phyloP scores from a whole-genome alignment of 371 early-diverging fungal species.

The Actinomortierella ambigua region DNA sequence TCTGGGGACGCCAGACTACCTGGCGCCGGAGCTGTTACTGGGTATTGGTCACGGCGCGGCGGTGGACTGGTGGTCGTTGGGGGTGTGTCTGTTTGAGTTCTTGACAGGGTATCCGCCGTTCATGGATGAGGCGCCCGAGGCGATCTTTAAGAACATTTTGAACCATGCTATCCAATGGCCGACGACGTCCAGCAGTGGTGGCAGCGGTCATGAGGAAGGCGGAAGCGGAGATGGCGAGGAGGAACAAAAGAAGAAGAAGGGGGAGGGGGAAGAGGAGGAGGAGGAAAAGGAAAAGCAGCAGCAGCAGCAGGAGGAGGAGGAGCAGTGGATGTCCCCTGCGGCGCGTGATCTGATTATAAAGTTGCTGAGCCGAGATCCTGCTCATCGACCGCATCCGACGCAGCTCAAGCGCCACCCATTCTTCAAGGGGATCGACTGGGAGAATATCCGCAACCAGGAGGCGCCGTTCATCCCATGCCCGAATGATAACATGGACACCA shows the following conservation, averaged over 20 bases:
- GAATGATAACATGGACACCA: constrained; percentile 73
- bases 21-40: constrained; percentile 91
- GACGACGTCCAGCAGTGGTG: too few relatives aligned
- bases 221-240: too few relatives aligned
- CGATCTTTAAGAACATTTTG: constrained; percentile 86
- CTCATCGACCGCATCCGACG: constrained; percentile 58
- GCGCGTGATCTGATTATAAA: constrained; percentile 72
- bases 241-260: too few relatives aligned
- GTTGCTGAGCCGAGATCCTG: constrained; percentile 77
- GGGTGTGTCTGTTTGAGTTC: constrained; percentile 91
- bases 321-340: constrained; percentile 58
- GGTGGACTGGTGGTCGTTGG: constrained; percentile 97
- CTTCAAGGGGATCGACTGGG: constrained; percentile 79
- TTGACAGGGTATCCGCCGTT: constrained; percentile 89
- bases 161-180: constrained; percentile 73
- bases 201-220: too few relatives aligned
- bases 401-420: constrained; percentile 77
- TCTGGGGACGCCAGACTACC: constrained; percentile 96
- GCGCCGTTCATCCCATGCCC: constrained; percentile 84
- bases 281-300: too few relatives aligned
- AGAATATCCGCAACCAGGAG: constrained; percentile 62
- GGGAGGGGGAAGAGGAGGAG: too few relatives aligned
- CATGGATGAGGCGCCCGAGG: constrained; percentile 79
- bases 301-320: constrained; percentile 28
- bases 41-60: constrained; percentile 78